A percentile compares a stretch with the other conserved stretches of the same genome.
Conservation (phyloP, 164 flowering plant genomes). For the Nelumbo lutea region DNA sequence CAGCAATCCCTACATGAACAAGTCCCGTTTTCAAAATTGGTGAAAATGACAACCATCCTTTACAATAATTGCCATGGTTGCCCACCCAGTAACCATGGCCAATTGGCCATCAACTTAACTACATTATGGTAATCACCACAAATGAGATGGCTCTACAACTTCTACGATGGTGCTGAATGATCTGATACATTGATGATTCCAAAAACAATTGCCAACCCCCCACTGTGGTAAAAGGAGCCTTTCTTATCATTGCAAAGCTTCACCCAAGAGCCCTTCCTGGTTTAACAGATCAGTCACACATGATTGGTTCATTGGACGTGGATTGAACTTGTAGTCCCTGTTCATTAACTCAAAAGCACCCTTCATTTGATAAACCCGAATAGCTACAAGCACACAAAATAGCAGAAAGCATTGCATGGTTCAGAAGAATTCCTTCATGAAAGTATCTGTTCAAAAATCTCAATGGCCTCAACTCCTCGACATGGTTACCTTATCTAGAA, state of each 20-base stretch:
- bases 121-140: slow-evolving; percentile 67
- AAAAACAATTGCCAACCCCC: slow-evolving; percentile 68
- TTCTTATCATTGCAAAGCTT: slow-evolving; percentile 66
- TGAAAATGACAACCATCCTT: slow-evolving; percentile 82
- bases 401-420: slow-evolving; percentile 33
- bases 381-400: slow-evolving; percentile 43
- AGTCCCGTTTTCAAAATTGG: slow-evolving; percentile 48
- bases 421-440: slow-evolving; percentile 26
- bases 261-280: slow-evolving; percentile 60
- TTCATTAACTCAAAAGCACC: slow-evolving; percentile 75
- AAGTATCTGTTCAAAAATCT: slow-evolving; percentile 24
- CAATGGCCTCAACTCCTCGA: slow-evolving; percentile 24
- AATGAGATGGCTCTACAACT: slow-evolving; percentile 72
- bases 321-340: slow-evolving; percentile 50
- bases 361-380: slow-evolving; percentile 40
- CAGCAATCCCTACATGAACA: slow-evolving; percentile 81
- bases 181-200: slow-evolving; percentile 54
- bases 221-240: slow-evolving; percentile 75
- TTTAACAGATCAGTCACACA: slow-evolving; percentile 79
- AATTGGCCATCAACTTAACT: slow-evolving; percentile 55
- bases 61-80: slow-evolving; percentile 34
- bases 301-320: slow-evolving; percentile 80
- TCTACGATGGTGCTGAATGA: slow-evolving; percentile 44
- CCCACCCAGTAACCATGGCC: slow-evolving; percentile 42
- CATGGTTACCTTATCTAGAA: slow-evolving; percentile 32